Base-by-base conservation (phyloP, 176 grass and related monocot genomes). In the Microstegium vimineum region DNA sequence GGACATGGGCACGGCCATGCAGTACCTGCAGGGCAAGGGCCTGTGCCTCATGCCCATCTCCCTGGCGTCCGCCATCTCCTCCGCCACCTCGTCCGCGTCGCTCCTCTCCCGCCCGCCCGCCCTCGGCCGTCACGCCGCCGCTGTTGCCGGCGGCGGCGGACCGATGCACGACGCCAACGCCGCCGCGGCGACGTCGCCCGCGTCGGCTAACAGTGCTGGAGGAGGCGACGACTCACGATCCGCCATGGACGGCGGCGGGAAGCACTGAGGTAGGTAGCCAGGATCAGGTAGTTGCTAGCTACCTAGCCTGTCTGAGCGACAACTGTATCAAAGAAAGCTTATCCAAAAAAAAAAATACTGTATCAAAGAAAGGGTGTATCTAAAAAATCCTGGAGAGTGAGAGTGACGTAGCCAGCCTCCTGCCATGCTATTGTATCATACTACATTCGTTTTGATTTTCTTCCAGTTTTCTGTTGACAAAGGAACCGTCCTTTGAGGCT, bases 31-130 rank as follows among this genome's bases (percentile, higher is more conserved):
- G 59, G 95, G 95, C 5, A 98, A 98, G 82, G 95, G 92, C 8
- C 92, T 98, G 56, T 98, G 95, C 86, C 95, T 98, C 38, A 98
- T 98, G 95, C 95, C 95, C 34, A 98, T 98, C 86, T 98, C 95
- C 61, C 95, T 98, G 34, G 95, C 92, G 27, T 95, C 92, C 4
- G 92, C 95, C 82, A 98, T 98, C 79, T 94, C 95, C 38, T 91
- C 95, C 3, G 92, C 88, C 79, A 91, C 95, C 69, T 84, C 68
- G 0, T 82, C 88, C 61, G 68, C 69, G n/a, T 90, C 84, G 6
- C 80, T 87, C 52, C 92, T 86, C 85, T 80, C 91, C 25, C 87
- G 80, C 64, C 78, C 78, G 1, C 84, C 80, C 0, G 12, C 81
- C 13, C 11, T 42, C 27, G 18, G 64, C 28, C 66, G 64, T 40